A percentile compares a stretch with the other conserved stretches of the same genome.
These are phyloP conservation scores for Drosera capensis DNA, from an alignment of 148 eudicot genomes.

Conservation along the genomic window DNA sequence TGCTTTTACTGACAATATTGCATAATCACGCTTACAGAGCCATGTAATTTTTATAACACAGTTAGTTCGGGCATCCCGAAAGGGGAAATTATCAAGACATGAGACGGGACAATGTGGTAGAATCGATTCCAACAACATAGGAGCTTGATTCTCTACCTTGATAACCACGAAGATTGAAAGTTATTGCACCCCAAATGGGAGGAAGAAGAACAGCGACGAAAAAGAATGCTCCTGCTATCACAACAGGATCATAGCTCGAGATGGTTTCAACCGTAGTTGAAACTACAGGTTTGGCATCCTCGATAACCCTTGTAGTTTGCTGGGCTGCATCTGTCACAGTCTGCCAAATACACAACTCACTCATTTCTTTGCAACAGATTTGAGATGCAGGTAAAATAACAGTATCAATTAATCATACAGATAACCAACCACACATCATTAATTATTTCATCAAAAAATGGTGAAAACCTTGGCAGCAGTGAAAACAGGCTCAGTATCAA, in stretches of 20 bases:
- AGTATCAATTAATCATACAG: background rate
- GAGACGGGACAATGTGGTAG: too few relatives aligned
- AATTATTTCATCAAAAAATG: too few relatives aligned
- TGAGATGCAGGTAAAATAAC: background rate
- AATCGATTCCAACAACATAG: too few relatives aligned
- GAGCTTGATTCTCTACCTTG: too few relatives aligned
- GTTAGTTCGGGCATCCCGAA: too few relatives aligned
- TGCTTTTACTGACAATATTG: too few relatives aligned
- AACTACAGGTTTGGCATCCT: constrained; percentile 62
- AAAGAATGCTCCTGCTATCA: constrained; percentile 42
- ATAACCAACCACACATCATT: too few relatives aligned
- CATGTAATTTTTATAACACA: too few relatives aligned
- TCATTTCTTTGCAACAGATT: background rate
- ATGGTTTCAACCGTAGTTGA: constrained; percentile 69
- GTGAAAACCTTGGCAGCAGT: constrained; percentile 65
- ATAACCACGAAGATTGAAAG: constrained; percentile 78
- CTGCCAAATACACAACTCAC: constrained; percentile 20
- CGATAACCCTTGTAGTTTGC: constrained; percentile 58
- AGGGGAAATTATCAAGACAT: too few relatives aligned
- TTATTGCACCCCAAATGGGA: constrained; percentile 50
- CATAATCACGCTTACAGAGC: too few relatives aligned
- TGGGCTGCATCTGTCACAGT: constrained; percentile 76
- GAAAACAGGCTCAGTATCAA: constrained; percentile 47
- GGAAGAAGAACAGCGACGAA: constrained; percentile 65
- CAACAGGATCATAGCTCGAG: constrained; percentile 53